Evolutionary conservation across 495 filamentous ascomycete genomes (phyloP), one percentile per base, ranked within the genome.

Genomic region (Penicillium fimorum): DNA sequence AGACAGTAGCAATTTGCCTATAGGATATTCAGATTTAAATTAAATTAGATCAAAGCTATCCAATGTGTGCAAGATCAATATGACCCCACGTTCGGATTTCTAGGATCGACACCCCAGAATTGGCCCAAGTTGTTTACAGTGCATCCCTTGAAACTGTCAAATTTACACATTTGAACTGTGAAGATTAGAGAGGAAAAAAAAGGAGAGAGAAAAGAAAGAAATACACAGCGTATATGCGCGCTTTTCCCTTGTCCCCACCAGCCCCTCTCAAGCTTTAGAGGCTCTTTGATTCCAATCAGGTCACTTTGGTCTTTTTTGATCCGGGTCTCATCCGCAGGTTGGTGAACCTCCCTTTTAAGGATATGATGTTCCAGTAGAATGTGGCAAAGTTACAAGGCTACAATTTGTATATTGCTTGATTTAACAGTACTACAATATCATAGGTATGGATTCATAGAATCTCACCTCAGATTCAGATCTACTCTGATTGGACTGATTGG

Each of bases 251-350:
- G 8, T 51, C 49, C 13, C 49, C 49, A 51, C 49, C 24, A 13
- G 33, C 12, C 22, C 49, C 35, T 27, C 25, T 27, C 25, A 41
- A 51, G 49, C 49, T 51, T 51, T 41, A 6, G 20, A 51, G 49
- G 33, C 49, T 51, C 49, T 27, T 51, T 51, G 25, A 18, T 25
- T 29, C 24, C 11, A 51, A 51, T 30, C 15, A 17, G 25, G 33
- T n/a, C 15, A 13, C 42, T 12, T 45, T 45, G 13, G 43, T 8
- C 43, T 4, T 22, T 22, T 4, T 27, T 27, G 25, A 4, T 27
- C 25, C 25, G 25, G 25, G 3, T 27, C 25, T 27, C 25, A 4
- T 24, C 45, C 45, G 22, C 45, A 24, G 45, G 7, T 32, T 20
- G 8, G 22, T 22, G 22, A 1, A 22, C 22, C 22, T 22, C 22